Evolutionary conservation across 805 yeast species (phyloP).

Genomic region (Brettanomyces sp.): DNA sequence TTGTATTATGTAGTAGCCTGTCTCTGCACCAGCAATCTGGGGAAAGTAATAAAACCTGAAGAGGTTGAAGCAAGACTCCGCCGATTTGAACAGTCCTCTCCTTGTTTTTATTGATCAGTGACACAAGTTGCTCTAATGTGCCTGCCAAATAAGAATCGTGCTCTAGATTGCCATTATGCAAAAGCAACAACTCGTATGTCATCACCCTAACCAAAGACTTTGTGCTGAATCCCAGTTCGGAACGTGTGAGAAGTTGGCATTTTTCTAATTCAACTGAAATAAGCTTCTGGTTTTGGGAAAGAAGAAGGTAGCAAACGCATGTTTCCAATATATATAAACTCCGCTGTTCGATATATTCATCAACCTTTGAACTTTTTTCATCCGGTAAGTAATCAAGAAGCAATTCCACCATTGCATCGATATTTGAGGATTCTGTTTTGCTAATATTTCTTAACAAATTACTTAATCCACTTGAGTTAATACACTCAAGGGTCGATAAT

Average conservation of each 20-base stretch:
- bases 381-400: constrained; percentile 27
- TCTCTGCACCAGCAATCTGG: constrained; percentile 34
- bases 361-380: constrained; percentile 13
- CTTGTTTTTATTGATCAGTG: constrained; percentile 5
- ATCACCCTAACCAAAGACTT: constrained; percentile 30
- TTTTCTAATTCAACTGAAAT: constrained; percentile 13
- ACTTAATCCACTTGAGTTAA: constrained; percentile 57
- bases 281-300: constrained; percentile 18
- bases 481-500: constrained; percentile 71
- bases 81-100: constrained; percentile 31
- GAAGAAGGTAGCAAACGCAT: constrained; percentile 22
- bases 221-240: constrained; percentile 18
- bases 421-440: constrained; percentile 25
- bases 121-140: background rate
- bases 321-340: constrained; percentile 23
- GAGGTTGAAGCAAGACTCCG: constrained; percentile 33
- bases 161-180: constrained; percentile 25
- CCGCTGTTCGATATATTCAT: constrained; percentile 19
- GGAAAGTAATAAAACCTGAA: constrained; percentile 38
- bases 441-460: constrained; percentile 46
- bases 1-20: constrained; percentile 26
- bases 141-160: background rate
- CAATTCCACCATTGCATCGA: constrained; percentile 25
- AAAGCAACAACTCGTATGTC: constrained; percentile 42
- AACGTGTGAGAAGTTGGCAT: constrained; percentile 14